phyloP scores from a whole-genome alignment of 345 rosid genomes.

The Punica granatum region DNA sequence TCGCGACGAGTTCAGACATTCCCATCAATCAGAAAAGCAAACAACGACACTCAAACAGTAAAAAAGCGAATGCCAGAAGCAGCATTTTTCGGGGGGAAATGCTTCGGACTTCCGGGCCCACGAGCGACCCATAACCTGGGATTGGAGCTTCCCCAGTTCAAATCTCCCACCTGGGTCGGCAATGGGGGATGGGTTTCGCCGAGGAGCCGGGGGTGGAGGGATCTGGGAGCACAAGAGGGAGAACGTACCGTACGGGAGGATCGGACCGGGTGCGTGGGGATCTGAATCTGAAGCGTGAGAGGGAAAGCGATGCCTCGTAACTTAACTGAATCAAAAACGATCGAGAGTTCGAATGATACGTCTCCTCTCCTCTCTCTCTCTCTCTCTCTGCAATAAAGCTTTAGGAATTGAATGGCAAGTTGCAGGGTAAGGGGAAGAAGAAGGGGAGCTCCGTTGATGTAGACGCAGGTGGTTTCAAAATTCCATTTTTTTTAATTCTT shows the following conservation, averaged over 20 bases:
- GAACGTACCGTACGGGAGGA: too few species aligned
- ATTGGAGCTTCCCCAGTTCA: background rate
- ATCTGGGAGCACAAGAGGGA: too few species aligned
- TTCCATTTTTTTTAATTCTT: background rate
- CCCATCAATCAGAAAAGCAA: background rate
- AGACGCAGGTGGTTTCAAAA: conserved; percentile 6
- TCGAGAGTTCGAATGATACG: background rate
- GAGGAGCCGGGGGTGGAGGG: background rate
- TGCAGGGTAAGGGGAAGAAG: background rate
- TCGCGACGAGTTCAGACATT: background rate
- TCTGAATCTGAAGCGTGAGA: background rate
- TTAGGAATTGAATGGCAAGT: background rate
- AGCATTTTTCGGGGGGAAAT: background rate
- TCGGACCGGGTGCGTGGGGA: background rate
- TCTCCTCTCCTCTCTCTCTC: background rate
- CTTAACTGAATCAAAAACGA: background rate
- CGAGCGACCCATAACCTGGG: background rate
- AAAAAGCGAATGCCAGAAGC: background rate
- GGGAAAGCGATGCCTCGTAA: conserved; percentile 1
- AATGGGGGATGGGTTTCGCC: background rate
- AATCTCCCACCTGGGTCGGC: background rate
- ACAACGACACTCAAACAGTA: background rate
- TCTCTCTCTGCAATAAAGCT: background rate
- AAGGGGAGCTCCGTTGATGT: conserved; percentile 1
- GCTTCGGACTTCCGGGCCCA: background rate